Evolutionary conservation across 352 stramenopile genomes (phyloP).

Genomic region (Globisporangium alternatum): DNA sequence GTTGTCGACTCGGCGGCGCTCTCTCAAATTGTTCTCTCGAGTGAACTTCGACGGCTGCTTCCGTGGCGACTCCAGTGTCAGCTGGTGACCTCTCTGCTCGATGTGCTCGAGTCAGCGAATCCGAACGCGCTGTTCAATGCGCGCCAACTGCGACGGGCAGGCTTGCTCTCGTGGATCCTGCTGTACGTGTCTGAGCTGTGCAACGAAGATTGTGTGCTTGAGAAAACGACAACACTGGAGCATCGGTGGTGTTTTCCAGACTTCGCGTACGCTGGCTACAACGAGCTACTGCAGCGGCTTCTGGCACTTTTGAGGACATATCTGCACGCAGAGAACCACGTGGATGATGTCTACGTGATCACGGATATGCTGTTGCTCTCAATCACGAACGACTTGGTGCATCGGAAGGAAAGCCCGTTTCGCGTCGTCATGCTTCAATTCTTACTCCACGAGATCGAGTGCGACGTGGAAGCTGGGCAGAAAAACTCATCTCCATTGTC

Average conservation of each 20-base stretch:
- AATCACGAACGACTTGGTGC: constrained; percentile 31
- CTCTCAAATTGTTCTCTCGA: constrained; percentile 49
- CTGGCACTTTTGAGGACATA: constrained; percentile 41
- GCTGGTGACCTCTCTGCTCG: constrained; percentile 43
- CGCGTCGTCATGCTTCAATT: constrained; percentile 50
- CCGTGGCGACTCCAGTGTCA: constrained; percentile 44
- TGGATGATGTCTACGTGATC: constrained; percentile 45
- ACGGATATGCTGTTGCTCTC: constrained; percentile 51
- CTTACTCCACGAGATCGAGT: constrained; percentile 52
- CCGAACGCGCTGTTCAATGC: constrained; percentile 79
- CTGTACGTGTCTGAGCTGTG: constrained; percentile 54
- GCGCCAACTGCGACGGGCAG: constrained; percentile 53
- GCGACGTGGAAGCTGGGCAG: constrained; percentile 20
- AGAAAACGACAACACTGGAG: constrained; percentile 26
- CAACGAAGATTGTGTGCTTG: constrained; percentile 33
- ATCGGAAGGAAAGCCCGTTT: constrained; percentile 26
- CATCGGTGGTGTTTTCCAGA: constrained; percentile 52
- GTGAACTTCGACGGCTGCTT: constrained; percentile 39
- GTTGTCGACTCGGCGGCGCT: constrained; percentile 56
- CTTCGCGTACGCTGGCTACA: constrained; percentile 34
- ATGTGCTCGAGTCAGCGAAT: constrained; percentile 46
- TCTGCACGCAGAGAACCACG: constrained; percentile 55
- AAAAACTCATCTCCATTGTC: background rate
- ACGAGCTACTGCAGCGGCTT: constrained; percentile 47
- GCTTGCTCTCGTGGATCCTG: constrained; percentile 56